A percentile compares a stretch with the other conserved stretches of the same genome.
Evolutionary conservation across 2,329 filamentous ascomycete species (phyloP).

Genomic region (Chalara sp.): DNA sequence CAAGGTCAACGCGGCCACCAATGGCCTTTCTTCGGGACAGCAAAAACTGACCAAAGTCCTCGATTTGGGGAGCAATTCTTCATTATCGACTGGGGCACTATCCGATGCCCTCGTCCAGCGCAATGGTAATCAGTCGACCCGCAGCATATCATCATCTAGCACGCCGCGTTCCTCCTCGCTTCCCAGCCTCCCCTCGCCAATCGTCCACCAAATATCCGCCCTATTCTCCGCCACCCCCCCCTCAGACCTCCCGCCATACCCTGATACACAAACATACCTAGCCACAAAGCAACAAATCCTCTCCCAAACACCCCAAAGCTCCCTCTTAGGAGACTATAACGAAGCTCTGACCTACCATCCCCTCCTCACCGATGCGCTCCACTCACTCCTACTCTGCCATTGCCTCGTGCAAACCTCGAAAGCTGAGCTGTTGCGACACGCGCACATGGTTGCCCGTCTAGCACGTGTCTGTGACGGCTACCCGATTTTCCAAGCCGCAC

Average conservation of each 20-base stretch:
- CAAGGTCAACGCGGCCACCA: constrained; percentile 49
- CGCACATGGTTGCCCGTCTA: constrained; percentile 73
- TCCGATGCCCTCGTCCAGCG: constrained; percentile 39
- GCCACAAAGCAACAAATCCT: constrained; percentile 26
- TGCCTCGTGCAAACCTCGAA: constrained; percentile 71
- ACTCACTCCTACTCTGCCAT: constrained; percentile 72
- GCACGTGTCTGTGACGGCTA: constrained; percentile 71
- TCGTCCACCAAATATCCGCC: constrained; percentile 47
- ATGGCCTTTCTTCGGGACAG: constrained; percentile 37
- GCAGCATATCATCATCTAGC: constrained; percentile 25
- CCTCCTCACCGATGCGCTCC: constrained; percentile 69
- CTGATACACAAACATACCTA: constrained; percentile 34
- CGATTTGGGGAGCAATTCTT: constrained; percentile 25
- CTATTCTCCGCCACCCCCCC: constrained; percentile 68
- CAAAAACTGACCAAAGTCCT: constrained; percentile 21
- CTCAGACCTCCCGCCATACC: constrained; percentile 60
- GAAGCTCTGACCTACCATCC: constrained; percentile 77
- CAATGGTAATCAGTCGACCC: constrained; percentile 23
- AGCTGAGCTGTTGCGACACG: constrained; percentile 72
- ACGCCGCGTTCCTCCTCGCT: constrained; percentile 24
- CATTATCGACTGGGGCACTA: constrained; percentile 25
- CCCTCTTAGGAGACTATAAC: constrained; percentile 37
- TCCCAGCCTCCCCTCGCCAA: constrained; percentile 40
- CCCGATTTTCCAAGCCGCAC: constrained; percentile 68
- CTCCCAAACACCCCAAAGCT: constrained; percentile 22